Conservation (phyloP, 345 rosid genomes). For the Syzygium aromaticum region DNA sequence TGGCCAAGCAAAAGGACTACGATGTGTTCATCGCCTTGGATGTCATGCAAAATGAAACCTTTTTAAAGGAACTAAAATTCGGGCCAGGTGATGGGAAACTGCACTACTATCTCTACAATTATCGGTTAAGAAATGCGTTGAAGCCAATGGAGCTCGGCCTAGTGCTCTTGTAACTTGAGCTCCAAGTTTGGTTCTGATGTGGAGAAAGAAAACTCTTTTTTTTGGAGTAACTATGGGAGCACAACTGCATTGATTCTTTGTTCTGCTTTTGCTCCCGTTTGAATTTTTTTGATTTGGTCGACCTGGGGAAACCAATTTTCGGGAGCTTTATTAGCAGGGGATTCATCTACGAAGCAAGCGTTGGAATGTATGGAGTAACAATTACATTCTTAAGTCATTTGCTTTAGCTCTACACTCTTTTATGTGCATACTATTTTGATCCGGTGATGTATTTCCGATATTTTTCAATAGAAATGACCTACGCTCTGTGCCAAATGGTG, state of each 20-base stretch:
- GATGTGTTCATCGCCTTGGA: conserved; percentile 48
- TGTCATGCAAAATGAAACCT: conserved; percentile 42
- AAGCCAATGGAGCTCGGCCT: conserved; percentile 34
- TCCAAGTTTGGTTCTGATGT: neutral
- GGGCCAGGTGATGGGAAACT: conserved; percentile 49
- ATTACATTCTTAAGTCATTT: neutral
- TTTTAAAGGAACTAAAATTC: conserved; percentile 44
- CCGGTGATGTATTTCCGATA: neutral
- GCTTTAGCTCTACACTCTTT: neutral
- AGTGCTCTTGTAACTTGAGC: conserved; percentile 46
- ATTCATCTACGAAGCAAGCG: neutral
- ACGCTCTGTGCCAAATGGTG: neutral
- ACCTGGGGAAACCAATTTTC: neutral
- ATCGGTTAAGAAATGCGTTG: conserved; percentile 20
- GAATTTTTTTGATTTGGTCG: neutral
- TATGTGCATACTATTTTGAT: neutral
- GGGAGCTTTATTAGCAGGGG: neutral
- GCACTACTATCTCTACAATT: conserved; percentile 45
- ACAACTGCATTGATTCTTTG: neutral
- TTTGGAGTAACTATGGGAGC: neutral
- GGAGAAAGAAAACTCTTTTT: neutral
- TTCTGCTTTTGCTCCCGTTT: neutral
- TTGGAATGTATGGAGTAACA: neutral
- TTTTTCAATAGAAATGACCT: neutral
- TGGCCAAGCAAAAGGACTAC: conserved; percentile 53